Evolutionary conservation across 1,139 yeast species (phyloP).

Genomic region (Sugiyamaella pinicola): DNA sequence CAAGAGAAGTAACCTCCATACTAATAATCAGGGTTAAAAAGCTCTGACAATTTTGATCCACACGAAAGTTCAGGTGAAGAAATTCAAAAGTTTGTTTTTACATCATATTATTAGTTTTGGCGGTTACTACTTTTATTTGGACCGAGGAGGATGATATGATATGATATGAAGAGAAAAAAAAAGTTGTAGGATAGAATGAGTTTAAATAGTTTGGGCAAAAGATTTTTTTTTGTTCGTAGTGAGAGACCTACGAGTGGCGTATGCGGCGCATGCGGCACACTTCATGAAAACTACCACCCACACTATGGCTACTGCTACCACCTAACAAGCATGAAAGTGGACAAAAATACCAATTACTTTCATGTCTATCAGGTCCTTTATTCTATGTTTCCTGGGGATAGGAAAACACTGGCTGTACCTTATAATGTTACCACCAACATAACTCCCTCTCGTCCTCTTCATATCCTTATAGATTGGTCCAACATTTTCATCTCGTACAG

Average conservation of each 20-base stretch:
- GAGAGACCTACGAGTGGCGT: conserved; percentile 2
- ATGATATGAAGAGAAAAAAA: neutral
- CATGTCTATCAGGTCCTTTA: conserved; percentile 11
- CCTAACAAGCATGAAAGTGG: neutral
- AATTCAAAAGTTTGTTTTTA: conserved; percentile 38
- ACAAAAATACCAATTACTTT: neutral
- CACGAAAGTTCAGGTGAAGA: conserved; percentile 43
- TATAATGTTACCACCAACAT: neutral
- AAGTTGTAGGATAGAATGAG: neutral
- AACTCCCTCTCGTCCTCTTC: conserved; percentile 17
- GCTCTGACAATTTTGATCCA: conserved; percentile 42
- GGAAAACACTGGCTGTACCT: conserved; percentile 30
- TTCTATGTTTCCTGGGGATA: conserved; percentile 28
- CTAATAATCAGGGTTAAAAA: conserved; percentile 46
- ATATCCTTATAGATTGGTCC: conserved; percentile 32
- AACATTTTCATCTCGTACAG: conserved; percentile 29
- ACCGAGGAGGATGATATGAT: conserved; percentile 6
- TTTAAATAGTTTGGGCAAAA: conserved; percentile 2
- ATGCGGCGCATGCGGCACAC: neutral
- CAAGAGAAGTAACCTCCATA: conserved; percentile 20
- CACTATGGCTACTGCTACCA: too few relatives aligned
- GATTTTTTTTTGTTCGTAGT: neutral
- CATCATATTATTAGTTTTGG: conserved; percentile 22
- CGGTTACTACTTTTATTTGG: conserved; percentile 17
- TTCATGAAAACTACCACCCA: too few relatives aligned